A percentile compares a stretch with the other conserved stretches of the same genome.
Conservation (phyloP, 768 basidiomycete genomes). For the Leccinum longicurvipes region DNA sequence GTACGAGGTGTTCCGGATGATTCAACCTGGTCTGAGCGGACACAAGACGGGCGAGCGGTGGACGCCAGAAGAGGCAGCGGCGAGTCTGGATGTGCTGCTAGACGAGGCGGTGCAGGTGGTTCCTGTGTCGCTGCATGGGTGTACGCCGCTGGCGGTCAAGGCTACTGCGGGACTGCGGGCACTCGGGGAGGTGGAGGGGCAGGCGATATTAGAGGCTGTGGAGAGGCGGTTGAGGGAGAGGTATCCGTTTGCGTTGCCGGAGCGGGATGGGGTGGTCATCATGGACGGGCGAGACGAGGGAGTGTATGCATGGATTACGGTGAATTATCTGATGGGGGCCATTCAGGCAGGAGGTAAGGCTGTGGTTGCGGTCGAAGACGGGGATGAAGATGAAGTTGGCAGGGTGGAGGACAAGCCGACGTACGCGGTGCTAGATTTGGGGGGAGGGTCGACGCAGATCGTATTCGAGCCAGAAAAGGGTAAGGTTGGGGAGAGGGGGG, state of each 20-base stretch:
- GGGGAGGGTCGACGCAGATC: constrained; percentile 96
- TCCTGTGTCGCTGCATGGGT: constrained; percentile 54
- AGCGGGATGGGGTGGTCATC: constrained; percentile 68
- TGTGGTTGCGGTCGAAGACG: constrained; percentile 15
- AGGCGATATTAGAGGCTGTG: constrained; percentile 75
- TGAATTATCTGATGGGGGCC: constrained; percentile 84
- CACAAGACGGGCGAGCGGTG: constrained; percentile 21
- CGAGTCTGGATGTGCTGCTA: constrained; percentile 73
- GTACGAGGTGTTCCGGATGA: constrained; percentile 89
- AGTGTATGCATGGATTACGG: constrained; percentile 98
- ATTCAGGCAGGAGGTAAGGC: constrained; percentile 52
- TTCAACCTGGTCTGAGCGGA: constrained; percentile 74
- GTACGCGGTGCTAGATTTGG: constrained; percentile 92
- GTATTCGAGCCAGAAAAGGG: constrained; percentile 85
- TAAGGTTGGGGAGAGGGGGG: constrained; percentile 22
- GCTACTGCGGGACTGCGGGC: constrained; percentile 87
- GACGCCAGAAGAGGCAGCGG: constrained; percentile 67
- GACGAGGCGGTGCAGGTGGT: constrained; percentile 79
- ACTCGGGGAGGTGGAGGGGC: constrained; percentile 58
- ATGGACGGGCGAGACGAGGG: constrained; percentile 98
- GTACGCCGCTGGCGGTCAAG: constrained; percentile 88
- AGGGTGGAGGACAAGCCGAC: constrained; percentile 33
- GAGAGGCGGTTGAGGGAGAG: constrained; percentile 47
- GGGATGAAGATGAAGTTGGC: not conserved
- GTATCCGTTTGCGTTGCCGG: constrained; percentile 69